Evolutionary conservation across 2,329 filamentous ascomycete genomes (phyloP).

Genomic region (Pseudopyricularia cyperi): DNA sequence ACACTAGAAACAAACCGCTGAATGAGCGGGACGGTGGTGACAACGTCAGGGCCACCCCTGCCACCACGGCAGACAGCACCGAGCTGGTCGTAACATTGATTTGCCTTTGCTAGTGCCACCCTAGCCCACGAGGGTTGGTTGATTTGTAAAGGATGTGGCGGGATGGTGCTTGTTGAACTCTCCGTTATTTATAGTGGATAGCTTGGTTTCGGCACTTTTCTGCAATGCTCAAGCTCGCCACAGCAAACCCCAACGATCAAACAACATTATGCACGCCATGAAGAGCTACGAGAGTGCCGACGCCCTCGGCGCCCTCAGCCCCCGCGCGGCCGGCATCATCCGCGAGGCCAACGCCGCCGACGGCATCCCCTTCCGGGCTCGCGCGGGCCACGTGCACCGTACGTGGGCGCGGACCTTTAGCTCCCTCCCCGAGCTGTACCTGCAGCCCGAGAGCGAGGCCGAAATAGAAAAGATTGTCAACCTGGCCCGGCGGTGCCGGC

Average conservation of each 20-base stretch:
- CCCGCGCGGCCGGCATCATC: not conserved
- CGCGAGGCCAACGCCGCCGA: constrained; percentile 10
- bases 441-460: constrained; percentile 64
- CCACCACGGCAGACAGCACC: too few species aligned
- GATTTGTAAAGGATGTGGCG: too few species aligned
- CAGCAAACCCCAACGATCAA: not conserved
- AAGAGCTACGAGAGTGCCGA: not conserved
- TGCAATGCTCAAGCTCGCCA: too few species aligned
- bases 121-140: too few species aligned
- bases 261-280: not conserved
- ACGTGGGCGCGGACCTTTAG: constrained; percentile 95
- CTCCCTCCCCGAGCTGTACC: constrained; percentile 78
- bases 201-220: too few species aligned
- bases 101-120: not conserved
- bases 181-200: too few species aligned
- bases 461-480: constrained; percentile 78
- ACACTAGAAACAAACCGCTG: not conserved
- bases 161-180: too few species aligned
- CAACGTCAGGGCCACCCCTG: not conserved
- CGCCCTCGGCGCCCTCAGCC: not conserved
- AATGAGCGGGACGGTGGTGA: not conserved
- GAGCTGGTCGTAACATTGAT: not conserved
- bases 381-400: constrained; percentile 60
- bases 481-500: constrained; percentile 68
- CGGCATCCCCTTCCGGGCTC: constrained; percentile 61